phyloP scores from a whole-genome alignment of 441 rosid species.

The Jatropha podagrica region DNA sequence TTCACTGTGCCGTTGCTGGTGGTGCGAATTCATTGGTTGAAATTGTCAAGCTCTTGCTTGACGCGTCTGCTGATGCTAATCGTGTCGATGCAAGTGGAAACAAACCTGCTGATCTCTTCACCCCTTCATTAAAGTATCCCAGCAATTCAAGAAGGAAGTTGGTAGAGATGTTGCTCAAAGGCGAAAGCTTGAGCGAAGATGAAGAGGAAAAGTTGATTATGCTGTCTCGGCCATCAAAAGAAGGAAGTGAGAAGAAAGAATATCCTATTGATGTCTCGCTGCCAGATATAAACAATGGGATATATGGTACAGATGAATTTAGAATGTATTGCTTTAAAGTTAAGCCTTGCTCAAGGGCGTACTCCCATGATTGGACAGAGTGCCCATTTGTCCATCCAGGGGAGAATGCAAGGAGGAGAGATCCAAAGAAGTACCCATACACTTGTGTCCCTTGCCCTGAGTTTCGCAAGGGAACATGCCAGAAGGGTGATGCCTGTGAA shows the following conservation, averaged over 20 bases:
- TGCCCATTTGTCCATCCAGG: slow-evolving; percentile 98
- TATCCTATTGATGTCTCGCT: slow-evolving; percentile 79
- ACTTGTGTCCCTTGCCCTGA: slow-evolving; percentile 98
- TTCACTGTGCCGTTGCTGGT: slow-evolving; percentile 86
- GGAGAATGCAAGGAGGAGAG: slow-evolving; percentile 95
- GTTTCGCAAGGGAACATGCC: slow-evolving; percentile 89
- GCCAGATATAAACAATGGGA: slow-evolving; percentile 85
- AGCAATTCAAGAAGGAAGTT: slow-evolving; percentile 49
- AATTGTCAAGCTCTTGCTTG: slow-evolving; percentile 64
- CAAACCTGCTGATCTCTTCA: slow-evolving; percentile 57
- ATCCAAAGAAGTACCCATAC: slow-evolving; percentile 88
- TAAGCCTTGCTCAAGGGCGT: slow-evolving; percentile 96
- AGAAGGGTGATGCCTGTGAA: slow-evolving; percentile 80
- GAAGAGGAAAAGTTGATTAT: slow-evolving; percentile 44
- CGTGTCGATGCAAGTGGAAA: slow-evolving; percentile 59
- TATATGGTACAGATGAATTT: slow-evolving; percentile 86
- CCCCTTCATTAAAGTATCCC: slow-evolving; percentile 32
- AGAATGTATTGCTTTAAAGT: slow-evolving; percentile 90
- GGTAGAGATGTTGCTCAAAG: slow-evolving; percentile 53
- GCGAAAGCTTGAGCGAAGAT: slow-evolving; percentile 36
- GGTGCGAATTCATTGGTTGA: slow-evolving; percentile 50
- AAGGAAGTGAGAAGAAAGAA: slow-evolving; percentile 66
- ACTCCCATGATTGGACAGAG: slow-evolving; percentile 97
- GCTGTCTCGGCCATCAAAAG: slow-evolving; percentile 42
- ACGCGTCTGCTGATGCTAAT: slow-evolving; percentile 55